Conservation (phyloP, 192 early-diverging fungal genomes). For the Umbelopsis ramanniana region DNA sequence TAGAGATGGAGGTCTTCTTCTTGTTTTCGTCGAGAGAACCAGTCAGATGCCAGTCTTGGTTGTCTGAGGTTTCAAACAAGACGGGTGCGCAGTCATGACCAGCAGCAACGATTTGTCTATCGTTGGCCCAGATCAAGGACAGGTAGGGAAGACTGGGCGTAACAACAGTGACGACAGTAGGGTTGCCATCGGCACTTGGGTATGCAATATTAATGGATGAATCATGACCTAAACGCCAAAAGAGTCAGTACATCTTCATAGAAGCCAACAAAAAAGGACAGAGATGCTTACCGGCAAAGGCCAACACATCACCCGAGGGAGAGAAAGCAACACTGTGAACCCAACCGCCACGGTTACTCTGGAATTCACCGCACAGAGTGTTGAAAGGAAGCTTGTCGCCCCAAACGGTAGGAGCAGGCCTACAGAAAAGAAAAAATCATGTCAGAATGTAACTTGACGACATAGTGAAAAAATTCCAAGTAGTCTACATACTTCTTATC, state of each 20-base stretch:
- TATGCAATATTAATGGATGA: conserved; percentile 79
- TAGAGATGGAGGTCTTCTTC: conserved; percentile 61
- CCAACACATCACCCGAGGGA: conserved; percentile 85
- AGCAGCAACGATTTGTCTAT: conserved; percentile 78
- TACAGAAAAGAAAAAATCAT: conserved; percentile 40
- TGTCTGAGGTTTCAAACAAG: conserved; percentile 67
- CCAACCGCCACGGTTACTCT: conserved; percentile 80
- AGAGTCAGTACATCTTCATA: too few species aligned
- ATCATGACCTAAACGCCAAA: conserved; percentile 65
- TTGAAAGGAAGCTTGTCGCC: conserved; percentile 94
- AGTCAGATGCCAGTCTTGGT: conserved; percentile 59
- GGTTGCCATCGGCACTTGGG: conserved; percentile 58
- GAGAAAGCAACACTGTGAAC: conserved; percentile 92
- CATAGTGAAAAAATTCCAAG: background rate
- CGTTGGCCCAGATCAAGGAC: conserved; percentile 78
- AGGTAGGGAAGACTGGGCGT: conserved; percentile 75
- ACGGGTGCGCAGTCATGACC: conserved; percentile 95
- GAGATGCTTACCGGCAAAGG: conserved; percentile 58
- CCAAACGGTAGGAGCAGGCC: conserved; percentile 82
- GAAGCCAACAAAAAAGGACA: too few species aligned
- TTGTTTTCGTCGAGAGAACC: conserved; percentile 82
- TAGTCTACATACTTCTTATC: conserved; percentile 71
- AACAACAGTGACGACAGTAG: conserved; percentile 58
- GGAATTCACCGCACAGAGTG: conserved; percentile 89
- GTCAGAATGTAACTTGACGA: background rate